Percentiles rank a stretch among this genome's conserved stretches.
phyloP scores from a whole-genome alignment of 1,284 basidiomycete species.

The Puccinia brachypodii region DNA sequence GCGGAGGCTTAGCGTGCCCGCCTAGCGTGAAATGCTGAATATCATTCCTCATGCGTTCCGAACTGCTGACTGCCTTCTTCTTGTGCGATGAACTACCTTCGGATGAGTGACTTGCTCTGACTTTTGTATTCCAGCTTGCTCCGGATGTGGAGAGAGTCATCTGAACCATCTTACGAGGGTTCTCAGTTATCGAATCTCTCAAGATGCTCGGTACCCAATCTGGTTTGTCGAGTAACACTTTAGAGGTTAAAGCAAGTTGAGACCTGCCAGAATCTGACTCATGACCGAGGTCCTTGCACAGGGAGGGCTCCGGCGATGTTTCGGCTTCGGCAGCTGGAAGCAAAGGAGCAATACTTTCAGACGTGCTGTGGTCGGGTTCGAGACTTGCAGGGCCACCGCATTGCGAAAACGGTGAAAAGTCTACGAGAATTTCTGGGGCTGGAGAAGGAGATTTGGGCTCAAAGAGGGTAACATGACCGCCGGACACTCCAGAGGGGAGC shows the following conservation, averaged over 20 bases:
- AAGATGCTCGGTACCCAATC: conserved; percentile 41
- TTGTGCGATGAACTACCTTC: conserved; percentile 15
- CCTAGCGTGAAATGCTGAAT: conserved; percentile 28
- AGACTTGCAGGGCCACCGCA: not conserved
- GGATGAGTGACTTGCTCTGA: not conserved
- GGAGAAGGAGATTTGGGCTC: not conserved
- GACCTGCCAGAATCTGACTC: not conserved
- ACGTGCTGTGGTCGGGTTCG: not conserved
- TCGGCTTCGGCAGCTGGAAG: not conserved
- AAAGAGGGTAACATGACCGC: not conserved
- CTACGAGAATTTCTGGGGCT: not conserved
- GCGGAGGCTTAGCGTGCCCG: not conserved
- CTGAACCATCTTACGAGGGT: conserved; percentile 16
- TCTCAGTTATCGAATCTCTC: not conserved
- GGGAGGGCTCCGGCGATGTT: not conserved
- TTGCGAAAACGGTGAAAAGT: not conserved
- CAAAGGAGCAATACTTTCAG: not conserved
- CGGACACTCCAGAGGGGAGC: not conserved
- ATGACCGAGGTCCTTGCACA: not conserved
- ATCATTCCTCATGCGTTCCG: conserved; percentile 19
- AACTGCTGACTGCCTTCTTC: conserved; percentile 18
- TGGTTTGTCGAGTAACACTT: conserved; percentile 8
- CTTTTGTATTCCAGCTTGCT: conserved; percentile 43
- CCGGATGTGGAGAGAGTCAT: conserved; percentile 44
- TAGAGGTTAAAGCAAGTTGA: not conserved